A percentile compares a stretch with the other conserved stretches of the same genome.
Conservation (phyloP, 202 grass and related monocot genomes). For the Musa balbisiana region DNA sequence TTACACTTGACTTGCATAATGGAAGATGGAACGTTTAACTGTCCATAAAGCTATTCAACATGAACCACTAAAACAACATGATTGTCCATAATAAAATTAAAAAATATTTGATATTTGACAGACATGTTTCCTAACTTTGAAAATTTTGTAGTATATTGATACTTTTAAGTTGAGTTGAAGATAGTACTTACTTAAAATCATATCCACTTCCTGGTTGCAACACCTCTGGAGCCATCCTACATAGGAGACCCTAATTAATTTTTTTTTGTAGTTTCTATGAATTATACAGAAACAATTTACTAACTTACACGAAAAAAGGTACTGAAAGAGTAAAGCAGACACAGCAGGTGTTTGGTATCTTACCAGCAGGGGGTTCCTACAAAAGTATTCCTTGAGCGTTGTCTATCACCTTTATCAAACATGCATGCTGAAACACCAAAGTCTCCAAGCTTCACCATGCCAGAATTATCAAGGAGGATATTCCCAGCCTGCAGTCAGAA, state of each 20-base stretch:
- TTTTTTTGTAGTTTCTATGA: slow-evolving; percentile 4
- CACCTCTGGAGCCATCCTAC: slow-evolving; percentile 99
- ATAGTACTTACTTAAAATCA: slow-evolving; percentile 77
- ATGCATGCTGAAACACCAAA: slow-evolving; percentile 94
- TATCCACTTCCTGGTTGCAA: slow-evolving; percentile 92
- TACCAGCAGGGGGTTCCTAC: slow-evolving; percentile 99
- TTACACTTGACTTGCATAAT: background rate
- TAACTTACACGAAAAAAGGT: background rate
- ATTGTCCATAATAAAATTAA: background rate
- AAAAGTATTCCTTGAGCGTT: slow-evolving; percentile 89
- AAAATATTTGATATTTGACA: no score
- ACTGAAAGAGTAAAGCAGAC: background rate
- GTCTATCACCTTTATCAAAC: slow-evolving; percentile 99
- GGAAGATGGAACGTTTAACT: no score
- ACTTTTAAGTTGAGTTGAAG: background rate
- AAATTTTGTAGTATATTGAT: slow-evolving; percentile 13
- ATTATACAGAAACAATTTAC: background rate
- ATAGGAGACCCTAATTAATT: slow-evolving; percentile 24
- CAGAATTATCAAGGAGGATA: slow-evolving; percentile 87
- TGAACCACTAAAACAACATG: no score
- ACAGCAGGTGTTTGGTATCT: slow-evolving; percentile 1
- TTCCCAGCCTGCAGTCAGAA: slow-evolving; percentile 60
- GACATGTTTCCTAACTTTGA: no score
- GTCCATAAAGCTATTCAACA: no score
- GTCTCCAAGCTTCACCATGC: slow-evolving; percentile 87